These are phyloP conservation scores for Saccharomycopsis hybrid DNA, from an alignment of 1,139 yeast species.

Conservation along the genomic window DNA sequence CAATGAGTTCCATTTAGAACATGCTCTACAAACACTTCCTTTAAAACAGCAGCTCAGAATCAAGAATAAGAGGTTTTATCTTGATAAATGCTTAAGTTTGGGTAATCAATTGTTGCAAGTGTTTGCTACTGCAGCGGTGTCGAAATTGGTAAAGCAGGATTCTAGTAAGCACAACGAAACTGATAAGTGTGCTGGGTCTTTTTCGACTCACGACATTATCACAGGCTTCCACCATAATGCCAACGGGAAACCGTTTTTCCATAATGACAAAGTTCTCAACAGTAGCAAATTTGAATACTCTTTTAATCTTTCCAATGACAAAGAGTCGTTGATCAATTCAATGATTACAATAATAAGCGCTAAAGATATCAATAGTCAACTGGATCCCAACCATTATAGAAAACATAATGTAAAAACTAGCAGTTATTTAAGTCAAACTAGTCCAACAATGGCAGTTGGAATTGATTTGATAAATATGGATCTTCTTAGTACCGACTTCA, in stretches of 20 bases:
- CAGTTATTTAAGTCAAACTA: not conserved
- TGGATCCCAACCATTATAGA: no score
- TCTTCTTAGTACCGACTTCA: slow-evolving; percentile 3
- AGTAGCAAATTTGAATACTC: not conserved
- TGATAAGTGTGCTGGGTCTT: no score
- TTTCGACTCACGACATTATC: no score
- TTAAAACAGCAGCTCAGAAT: slow-evolving; percentile 10
- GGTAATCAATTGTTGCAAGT: slow-evolving; percentile 16
- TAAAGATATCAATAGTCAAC: not conserved
- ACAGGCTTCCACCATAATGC: not conserved
- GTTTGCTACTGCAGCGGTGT: slow-evolving; percentile 7
- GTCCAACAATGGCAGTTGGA: slow-evolving; percentile 9
- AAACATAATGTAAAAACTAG: slow-evolving; percentile 1
- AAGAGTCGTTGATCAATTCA: slow-evolving; percentile 11
- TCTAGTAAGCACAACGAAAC: no score
- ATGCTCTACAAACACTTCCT: slow-evolving; percentile 11
- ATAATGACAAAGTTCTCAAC: not conserved
- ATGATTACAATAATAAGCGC: slow-evolving; percentile 13
- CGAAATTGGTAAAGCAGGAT: no score
- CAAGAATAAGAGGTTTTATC: slow-evolving; percentile 5
- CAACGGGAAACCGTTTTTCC: slow-evolving; percentile 13
- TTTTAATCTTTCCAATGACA: slow-evolving; percentile 20
- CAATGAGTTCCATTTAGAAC: slow-evolving; percentile 15
- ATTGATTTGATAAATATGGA: slow-evolving; percentile 16
- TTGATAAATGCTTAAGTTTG: slow-evolving; percentile 14